Evolutionary conservation across 2,329 filamentous ascomycete genomes (phyloP).

Genomic region (Juglanconis sp.): DNA sequence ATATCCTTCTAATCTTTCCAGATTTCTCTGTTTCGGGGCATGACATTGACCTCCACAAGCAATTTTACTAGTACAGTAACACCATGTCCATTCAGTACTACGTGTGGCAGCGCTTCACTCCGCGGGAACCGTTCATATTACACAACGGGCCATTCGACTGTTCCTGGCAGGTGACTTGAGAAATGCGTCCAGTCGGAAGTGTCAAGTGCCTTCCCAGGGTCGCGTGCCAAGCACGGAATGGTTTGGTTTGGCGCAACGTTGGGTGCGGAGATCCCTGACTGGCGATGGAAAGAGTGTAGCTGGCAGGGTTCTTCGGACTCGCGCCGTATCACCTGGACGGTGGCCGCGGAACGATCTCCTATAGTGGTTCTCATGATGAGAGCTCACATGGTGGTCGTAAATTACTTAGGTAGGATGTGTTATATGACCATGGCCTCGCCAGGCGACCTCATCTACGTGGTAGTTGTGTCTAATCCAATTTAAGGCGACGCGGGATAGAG

Average conservation of each 20-base stretch:
- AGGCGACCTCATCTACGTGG: too few species aligned
- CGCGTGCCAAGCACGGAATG: conserved; percentile 1
- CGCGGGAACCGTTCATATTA: conserved; percentile 1
- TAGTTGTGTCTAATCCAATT: too few species aligned
- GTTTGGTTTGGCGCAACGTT: background rate
- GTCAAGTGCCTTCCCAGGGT: background rate
- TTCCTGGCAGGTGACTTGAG: background rate
- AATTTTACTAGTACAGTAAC: background rate
- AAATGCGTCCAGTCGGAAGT: background rate
- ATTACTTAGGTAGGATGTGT: too few species aligned
- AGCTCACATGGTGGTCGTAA: too few species aligned
- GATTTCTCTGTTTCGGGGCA: too few species aligned
- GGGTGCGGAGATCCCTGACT: background rate
- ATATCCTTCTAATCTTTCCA: background rate
- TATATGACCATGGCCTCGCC: too few species aligned
- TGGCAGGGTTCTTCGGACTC: background rate
- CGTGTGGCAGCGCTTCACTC: background rate
- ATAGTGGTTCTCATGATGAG: too few species aligned
- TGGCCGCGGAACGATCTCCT: too few species aligned
- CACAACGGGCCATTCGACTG: background rate
- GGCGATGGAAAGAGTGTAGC: background rate
- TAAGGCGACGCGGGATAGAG: too few species aligned
- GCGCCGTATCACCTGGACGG: too few species aligned
- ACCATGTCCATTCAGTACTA: background rate
- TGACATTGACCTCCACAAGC: too few species aligned